Percentiles rank a stretch among this genome's conserved stretches.
Evolutionary conservation across 345 rosid genomes (phyloP).

Genomic region (Populus alba): DNA sequence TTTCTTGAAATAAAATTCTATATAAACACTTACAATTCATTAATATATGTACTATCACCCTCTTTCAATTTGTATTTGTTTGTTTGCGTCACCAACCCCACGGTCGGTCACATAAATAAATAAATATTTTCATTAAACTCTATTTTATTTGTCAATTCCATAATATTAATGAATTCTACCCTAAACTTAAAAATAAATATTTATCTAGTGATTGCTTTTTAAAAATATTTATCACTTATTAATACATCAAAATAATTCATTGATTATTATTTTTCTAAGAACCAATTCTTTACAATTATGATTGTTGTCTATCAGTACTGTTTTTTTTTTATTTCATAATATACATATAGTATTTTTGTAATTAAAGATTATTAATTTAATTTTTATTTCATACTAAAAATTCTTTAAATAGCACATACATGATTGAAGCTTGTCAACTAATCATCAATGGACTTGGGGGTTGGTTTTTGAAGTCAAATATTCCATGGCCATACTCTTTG

Average conservation of each 20-base stretch:
- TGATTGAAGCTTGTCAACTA: not conserved
- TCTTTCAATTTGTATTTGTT: not conserved
- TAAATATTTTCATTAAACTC: no score
- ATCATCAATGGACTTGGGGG: not conserved
- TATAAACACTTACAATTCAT: no score
- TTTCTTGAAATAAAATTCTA: not conserved
- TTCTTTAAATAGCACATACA: no score
- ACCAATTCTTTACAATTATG: not conserved
- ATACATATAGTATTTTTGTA: no score
- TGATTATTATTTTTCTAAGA: not conserved
- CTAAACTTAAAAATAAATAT: no score
- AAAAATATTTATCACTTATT: rapidly evolving
- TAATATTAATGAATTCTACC: no score
- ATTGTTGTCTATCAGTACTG: not conserved
- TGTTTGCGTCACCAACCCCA: no score
- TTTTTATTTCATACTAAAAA: no score
- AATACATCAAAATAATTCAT: not conserved
- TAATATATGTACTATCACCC: not conserved
- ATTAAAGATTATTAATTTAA: no score
- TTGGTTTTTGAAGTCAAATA: not conserved
- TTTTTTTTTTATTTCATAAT: not conserved
- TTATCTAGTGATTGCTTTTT: rapidly evolving
- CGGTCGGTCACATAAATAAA: no score
- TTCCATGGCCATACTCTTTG: not conserved
- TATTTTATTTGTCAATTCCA: no score